A percentile compares a stretch with the other conserved stretches of the same genome.
phyloP scores from a whole-genome alignment of 208 protist genomes.

The Wallacemonas sp. region DNA sequence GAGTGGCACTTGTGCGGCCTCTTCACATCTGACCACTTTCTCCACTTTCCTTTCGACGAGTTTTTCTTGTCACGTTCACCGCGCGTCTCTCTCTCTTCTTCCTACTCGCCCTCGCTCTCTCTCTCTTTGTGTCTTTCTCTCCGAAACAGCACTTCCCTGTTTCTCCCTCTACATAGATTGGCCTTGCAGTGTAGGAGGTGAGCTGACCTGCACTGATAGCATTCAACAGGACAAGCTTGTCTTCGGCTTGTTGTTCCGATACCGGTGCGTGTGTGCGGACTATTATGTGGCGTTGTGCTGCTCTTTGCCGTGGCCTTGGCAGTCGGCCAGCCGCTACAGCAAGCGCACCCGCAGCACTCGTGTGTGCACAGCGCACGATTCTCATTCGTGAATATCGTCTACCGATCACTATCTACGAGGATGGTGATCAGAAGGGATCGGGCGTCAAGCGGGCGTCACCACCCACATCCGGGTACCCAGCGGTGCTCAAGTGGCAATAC shows the following conservation, averaged over 20 bases:
- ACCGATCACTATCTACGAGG: conserved; percentile 37
- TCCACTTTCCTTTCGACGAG: no score
- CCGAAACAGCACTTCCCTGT: no score
- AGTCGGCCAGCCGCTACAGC: not conserved
- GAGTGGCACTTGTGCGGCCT: no score
- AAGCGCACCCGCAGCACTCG: not conserved
- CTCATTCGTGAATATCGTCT: conserved; percentile 63
- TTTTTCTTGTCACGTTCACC: not conserved
- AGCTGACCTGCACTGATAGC: no score
- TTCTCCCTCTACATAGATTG: no score
- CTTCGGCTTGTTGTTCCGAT: no score
- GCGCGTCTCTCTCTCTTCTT: not conserved
- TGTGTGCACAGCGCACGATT: conserved; percentile 14
- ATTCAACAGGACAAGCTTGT: no score
- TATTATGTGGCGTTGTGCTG: no score
- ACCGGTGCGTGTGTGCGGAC: no score
- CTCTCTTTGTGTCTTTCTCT: not conserved
- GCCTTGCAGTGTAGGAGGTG: no score
- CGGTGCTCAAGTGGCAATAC: conserved; percentile 62
- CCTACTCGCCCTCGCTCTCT: not conserved
- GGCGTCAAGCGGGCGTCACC: not conserved
- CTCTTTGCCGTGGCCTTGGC: not conserved
- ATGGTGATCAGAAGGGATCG: not conserved
- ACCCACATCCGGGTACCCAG: conserved; percentile 33
- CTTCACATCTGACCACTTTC: no score